Evolutionary conservation across 179 eudicot species (phyloP), one percentile per base, ranked within the genome.

Genomic region (Spergularia azorica): DNA sequence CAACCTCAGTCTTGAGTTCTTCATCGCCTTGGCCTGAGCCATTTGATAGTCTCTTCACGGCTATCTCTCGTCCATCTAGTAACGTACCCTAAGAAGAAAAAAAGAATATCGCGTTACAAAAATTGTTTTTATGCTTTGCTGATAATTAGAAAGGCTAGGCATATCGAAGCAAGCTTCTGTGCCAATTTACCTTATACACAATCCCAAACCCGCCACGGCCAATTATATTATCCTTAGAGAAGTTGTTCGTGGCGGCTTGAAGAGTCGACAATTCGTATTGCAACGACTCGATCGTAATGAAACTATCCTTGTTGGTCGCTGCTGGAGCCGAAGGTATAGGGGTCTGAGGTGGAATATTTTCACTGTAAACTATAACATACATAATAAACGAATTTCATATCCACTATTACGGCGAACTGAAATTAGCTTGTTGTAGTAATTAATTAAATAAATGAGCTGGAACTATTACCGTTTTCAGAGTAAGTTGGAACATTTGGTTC

Each of bases 181-280:
- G 32, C 32, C 32, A 14, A 26, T 14, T 26, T 73, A 81, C 84
- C 84, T 73, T 81, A 32, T 81, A 81, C 21, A 81, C 84, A 56
- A 56, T 72, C 5, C 81, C 84, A 63, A 81, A 81, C 41, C 84
- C 84, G 3, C 84, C 84, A 15, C 56, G 71, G 7, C 84, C 84
- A 2, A 81, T 68, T 32, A 69, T 69, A 10, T 70, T 60, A 9
- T 69, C 69, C 15, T 54, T 68, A 3, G 72, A 62, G 63, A 81
- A 81, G 43, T 74, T 73, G 52, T 77, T 81, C 17, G 84, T 77
- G 67, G 84, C 84, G 56, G 52, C 62, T 68, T 81, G 59, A 0
- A 81, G 76, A 3, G 63, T 71, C 6, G 10, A 7, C 9, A 77
- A 32, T 4, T 63, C 72, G 32, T 78, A 81, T 52, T 78, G 79